Evolutionary conservation across 164 flowering plant species (phyloP).

Genomic region (Berberis vulgaris): DNA sequence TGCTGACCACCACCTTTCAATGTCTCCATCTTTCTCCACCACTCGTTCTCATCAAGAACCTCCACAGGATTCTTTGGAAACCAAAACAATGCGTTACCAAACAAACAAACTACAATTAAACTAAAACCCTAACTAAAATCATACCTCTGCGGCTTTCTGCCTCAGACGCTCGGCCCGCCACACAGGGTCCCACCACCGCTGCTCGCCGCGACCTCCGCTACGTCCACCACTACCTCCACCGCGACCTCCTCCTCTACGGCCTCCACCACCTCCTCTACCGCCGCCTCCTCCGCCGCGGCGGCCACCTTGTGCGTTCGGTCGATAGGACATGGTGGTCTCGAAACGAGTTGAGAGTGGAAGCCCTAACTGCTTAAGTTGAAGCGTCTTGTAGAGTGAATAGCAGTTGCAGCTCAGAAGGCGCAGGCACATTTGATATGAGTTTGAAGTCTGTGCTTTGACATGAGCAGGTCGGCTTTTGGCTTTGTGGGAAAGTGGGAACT

Average conservation of each 20-base stretch:
- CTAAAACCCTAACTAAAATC: background rate
- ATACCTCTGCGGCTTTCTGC: conserved; percentile 62
- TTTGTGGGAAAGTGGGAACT: too few relatives aligned
- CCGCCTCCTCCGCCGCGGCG: conserved; percentile 35
- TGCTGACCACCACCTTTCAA: conserved; percentile 61
- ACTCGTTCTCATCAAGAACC: conserved; percentile 63
- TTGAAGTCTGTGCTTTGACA: too few relatives aligned
- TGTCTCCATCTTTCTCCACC: conserved; percentile 74
- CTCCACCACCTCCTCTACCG: conserved; percentile 47
- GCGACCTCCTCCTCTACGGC: conserved; percentile 39
- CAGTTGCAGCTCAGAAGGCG: background rate
- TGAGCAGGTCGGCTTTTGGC: too few relatives aligned
- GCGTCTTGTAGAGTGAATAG: conserved; percentile 1
- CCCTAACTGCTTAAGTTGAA: background rate
- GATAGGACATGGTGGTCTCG: conserved; percentile 40
- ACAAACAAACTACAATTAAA: background rate
- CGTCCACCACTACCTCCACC: conserved; percentile 49
- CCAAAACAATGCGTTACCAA: background rate
- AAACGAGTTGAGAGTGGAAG: conserved; percentile 1
- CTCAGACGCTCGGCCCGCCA: conserved; percentile 87
- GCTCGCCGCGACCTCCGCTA: conserved; percentile 70
- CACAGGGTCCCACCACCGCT: conserved; percentile 95
- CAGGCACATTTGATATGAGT: conserved; percentile 2
- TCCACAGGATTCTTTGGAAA: conserved; percentile 37
- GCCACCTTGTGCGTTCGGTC: conserved; percentile 64